Percentiles rank a stretch among this genome's conserved stretches.
Evolutionary conservation across 108 stramenopile genomes (phyloP).

Genomic region (Pinguiococcus pyrenoidosus): DNA sequence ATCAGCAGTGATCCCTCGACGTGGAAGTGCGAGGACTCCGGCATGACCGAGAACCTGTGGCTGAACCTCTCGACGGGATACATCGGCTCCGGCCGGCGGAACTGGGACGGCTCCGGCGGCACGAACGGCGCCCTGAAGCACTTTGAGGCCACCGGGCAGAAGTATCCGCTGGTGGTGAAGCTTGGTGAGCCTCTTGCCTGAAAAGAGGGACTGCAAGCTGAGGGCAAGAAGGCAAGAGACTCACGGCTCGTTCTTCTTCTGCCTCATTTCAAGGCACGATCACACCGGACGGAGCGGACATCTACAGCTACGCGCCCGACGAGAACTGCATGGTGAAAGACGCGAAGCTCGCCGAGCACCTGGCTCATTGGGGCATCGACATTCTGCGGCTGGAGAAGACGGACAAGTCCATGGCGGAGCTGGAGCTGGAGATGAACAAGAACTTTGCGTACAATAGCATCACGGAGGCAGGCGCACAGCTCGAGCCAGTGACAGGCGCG

Average conservation of each 20-base stretch:
- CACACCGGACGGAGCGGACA: conserved; percentile 81
- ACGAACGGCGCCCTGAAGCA: conserved; percentile 87
- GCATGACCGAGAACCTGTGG: conserved; percentile 76
- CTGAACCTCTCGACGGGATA: conserved; percentile 88
- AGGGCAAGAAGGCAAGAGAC: background rate
- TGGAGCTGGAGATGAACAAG: conserved; percentile 92
- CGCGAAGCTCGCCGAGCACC: conserved; percentile 78
- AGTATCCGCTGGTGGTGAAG: conserved; percentile 92
- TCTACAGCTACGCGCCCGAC: conserved; percentile 89
- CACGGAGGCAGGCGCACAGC: conserved; percentile 69
- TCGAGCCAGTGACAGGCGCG: conserved; percentile 66
- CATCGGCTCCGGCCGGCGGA: conserved; percentile 89
- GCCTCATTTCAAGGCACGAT: too few relatives aligned
- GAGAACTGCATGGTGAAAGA: conserved; percentile 91
- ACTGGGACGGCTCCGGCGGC: conserved; percentile 94
- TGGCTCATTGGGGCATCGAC: conserved; percentile 75
- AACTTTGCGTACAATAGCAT: conserved; percentile 53
- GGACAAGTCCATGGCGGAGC: conserved; percentile 85
- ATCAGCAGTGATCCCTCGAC: conserved; percentile 39
- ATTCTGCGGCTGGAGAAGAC: conserved; percentile 62
- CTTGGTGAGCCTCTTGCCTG: too few relatives aligned
- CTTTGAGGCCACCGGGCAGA: conserved; percentile 67
- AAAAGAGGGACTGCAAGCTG: background rate
- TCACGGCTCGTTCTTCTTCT: background rate
- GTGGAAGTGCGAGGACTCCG: conserved; percentile 39